These are phyloP conservation scores for Penicillium sp. DNA, from an alignment of 2,329 filamentous ascomycete species.

Conservation along the genomic window DNA sequence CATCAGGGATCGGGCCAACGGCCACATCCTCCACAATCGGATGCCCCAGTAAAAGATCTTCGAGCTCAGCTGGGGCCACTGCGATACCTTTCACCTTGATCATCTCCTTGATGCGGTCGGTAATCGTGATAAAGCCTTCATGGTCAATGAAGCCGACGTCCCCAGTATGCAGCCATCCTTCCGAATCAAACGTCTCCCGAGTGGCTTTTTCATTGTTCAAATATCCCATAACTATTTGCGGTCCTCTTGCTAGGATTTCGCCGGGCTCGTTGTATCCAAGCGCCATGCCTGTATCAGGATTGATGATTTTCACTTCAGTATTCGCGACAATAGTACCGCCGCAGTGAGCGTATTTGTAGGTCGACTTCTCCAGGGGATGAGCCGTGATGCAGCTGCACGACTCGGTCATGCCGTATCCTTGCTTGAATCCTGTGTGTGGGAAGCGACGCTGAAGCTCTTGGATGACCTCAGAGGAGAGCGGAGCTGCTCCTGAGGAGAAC, in stretches of 20 bases:
- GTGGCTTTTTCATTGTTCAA: slow-evolving; percentile 73
- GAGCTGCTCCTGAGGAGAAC: slow-evolving; percentile 64
- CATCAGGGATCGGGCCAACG: slow-evolving; percentile 40
- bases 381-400: slow-evolving; percentile 64
- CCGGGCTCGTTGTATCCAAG: slow-evolving; percentile 55
- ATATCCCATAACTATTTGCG: slow-evolving; percentile 69
- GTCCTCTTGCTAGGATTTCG: slow-evolving; percentile 71
- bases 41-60: slow-evolving; percentile 63
- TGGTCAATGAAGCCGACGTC: slow-evolving; percentile 64
- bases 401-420: slow-evolving; percentile 71
- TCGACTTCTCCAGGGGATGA: slow-evolving; percentile 58
- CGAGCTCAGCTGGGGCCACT: slow-evolving; percentile 62
- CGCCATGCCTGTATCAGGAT: slow-evolving; percentile 52
- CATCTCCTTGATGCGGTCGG: slow-evolving; percentile 67
- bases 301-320: slow-evolving; percentile 62
- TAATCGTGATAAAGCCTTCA: slow-evolving; percentile 55
- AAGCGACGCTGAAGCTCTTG: slow-evolving; percentile 58
- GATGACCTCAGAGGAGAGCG: slow-evolving; percentile 59
- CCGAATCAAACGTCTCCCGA: slow-evolving; percentile 65
- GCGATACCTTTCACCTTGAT: slow-evolving; percentile 66
- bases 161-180: slow-evolving; percentile 62
- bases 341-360: slow-evolving; percentile 52
- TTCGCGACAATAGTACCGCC: slow-evolving; percentile 55
- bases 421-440: slow-evolving; percentile 62
- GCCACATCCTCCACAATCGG: slow-evolving; percentile 59